Percentiles rank a stretch among this genome's conserved stretches.
These are phyloP conservation scores for Scalesia atractyloides DNA, from an alignment of 129 eudicot genomes.

Conservation along the genomic window DNA sequence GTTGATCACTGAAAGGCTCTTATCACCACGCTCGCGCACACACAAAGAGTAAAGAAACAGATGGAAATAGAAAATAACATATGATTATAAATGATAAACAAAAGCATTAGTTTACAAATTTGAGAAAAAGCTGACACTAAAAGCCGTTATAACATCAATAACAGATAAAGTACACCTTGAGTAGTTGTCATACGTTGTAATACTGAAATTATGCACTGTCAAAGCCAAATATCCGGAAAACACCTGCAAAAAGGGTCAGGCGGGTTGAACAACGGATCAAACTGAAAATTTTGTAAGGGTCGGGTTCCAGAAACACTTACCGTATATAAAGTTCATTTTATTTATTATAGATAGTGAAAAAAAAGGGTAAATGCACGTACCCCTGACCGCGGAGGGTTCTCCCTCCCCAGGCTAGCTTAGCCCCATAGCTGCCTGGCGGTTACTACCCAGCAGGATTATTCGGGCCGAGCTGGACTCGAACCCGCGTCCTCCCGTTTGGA, in stretches of 20 bases:
- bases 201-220: background rate
- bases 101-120: background rate
- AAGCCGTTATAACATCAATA: background rate
- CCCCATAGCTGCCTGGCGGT: no score
- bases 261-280: background rate
- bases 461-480: no score
- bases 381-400: no score
- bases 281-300: background rate
- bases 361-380: no score
- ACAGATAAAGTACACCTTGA: background rate
- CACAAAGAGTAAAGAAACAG: background rate
- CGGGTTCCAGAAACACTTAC: background rate
- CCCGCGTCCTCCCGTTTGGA: no score
- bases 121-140: background rate
- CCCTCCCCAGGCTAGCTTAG: no score
- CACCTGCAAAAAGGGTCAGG: slow-evolving; percentile 4
- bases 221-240: slow-evolving; percentile 14
- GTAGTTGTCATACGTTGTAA: background rate
- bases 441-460: no score
- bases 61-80: background rate
- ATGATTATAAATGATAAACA: background rate
- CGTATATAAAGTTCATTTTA: background rate
- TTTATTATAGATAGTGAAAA: no score
- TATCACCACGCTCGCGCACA: background rate
- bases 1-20: no score